Evolutionary conservation across 257 asterid species (phyloP), one percentile per base, ranked within the genome.

Genomic region (Echites panduratus): DNA sequence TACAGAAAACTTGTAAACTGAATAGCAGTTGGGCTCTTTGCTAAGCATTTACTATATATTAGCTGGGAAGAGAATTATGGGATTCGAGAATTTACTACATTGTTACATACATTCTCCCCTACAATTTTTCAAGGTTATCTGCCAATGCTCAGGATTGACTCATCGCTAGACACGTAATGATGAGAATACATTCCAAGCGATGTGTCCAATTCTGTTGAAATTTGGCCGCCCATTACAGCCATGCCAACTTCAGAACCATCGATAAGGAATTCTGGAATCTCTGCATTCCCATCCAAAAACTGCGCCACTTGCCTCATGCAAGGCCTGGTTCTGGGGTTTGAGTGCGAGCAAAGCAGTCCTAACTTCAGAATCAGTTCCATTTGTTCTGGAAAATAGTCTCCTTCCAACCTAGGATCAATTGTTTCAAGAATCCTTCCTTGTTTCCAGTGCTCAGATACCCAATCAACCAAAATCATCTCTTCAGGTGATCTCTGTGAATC

Each of bases 281-380:
- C 82, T 79, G 79, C 48, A 3, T 70, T 73, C 13, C 88, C 84
- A 20, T 84, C 87, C 74, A 88, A 75, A 63, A 75, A 86, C 77
- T 80, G 24, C 73, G 78, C 40, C 0, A 83, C 79, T 20, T 86
- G 85, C 32, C 82, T 78, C 88, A 83, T 86, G 5, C 74, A 68
- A 6, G 95, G 95, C 80, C 94, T 79, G 48, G 35, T 40, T 4
- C 57, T 66, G 2, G 89, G 83, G 64, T 81, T 82, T 4, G 87
- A 65, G 49, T 82, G 85, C 32, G 82, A 84, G 54, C 96, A 89
- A 75, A 85, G 24, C 67, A 89, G 68, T 0, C 89, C 96, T 24
- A 89, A 80, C 63, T 82, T 87, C 49, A 90, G 67, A 19, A 82
- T 86, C 82, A 86, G 41, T 61, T 80, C 85, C 29, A 77, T 87